Conservation (phyloP, 345 rosid genomes). For the Heritiera fomes region DNA sequence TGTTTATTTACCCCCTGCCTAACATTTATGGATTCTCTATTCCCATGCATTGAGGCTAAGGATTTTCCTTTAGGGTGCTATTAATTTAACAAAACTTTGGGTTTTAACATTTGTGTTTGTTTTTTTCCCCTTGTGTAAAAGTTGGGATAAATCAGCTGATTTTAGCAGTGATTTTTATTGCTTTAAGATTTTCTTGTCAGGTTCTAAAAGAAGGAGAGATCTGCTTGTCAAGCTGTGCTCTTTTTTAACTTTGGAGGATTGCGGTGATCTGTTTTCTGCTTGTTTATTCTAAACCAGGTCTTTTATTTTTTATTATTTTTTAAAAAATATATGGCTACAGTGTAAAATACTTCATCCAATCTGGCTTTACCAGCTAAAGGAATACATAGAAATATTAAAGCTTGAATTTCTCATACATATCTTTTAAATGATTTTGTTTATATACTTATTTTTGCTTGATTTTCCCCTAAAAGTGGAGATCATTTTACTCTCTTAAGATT, state of each 20-base stretch:
- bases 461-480: background rate
- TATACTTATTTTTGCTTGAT: background rate
- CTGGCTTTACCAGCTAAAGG: background rate
- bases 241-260: background rate
- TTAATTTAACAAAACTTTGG: background rate
- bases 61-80: background rate
- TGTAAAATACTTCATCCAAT: background rate
- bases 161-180: background rate
- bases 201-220: background rate
- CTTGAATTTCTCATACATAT: background rate
- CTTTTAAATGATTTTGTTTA: background rate
- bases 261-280: background rate
- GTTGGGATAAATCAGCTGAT: background rate
- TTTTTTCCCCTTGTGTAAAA: background rate
- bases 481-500: constrained; percentile 6
- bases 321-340: background rate
- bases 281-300: background rate
- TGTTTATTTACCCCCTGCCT: background rate
- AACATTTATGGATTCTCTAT: background rate
- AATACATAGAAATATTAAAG: background rate
- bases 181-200: background rate
- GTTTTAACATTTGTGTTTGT: background rate
- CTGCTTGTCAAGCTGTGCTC: background rate
- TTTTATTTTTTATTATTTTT: background rate
- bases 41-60: background rate